phyloP scores from a whole-genome alignment of 2,329 filamentous ascomycete species.

The Aspergillus nomiae region DNA sequence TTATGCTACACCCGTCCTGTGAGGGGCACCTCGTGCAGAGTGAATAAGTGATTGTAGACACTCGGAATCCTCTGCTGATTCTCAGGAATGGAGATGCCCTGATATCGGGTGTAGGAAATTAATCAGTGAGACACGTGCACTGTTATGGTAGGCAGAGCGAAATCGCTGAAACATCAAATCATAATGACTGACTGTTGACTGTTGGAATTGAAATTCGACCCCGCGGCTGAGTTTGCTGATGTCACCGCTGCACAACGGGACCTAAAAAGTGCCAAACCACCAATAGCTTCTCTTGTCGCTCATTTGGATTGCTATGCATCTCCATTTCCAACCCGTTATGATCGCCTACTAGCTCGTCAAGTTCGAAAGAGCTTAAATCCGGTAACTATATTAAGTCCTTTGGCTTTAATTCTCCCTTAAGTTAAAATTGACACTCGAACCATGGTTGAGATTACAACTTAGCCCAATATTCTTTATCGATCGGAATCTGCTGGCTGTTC shows the following conservation, averaged over 20 bases:
- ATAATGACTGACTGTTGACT: not conserved
- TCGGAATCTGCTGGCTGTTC: not conserved
- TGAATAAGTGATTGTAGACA: not conserved
- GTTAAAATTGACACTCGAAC: not conserved
- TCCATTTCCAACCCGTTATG: not conserved
- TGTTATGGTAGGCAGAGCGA: not conserved
- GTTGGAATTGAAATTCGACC: slow-evolving; percentile 15
- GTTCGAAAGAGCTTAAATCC: not conserved
- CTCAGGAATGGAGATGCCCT: not conserved
- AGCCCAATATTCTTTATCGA: not conserved
- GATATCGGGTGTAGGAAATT: not conserved
- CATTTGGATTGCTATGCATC: not conserved
- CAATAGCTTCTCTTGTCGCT: not conserved
- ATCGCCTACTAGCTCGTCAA: not conserved
- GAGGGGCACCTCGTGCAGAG: not conserved
- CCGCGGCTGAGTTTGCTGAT: slow-evolving; percentile 32
- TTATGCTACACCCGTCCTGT: slow-evolving; percentile 1
- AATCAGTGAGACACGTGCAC: slow-evolving; percentile 1
- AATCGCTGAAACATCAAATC: not conserved
- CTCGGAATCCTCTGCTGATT: not conserved
- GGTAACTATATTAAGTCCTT: not conserved
- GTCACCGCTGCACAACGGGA: slow-evolving; percentile 48
- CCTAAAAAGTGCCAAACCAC: slow-evolving; percentile 22
- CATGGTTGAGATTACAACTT: not conserved
- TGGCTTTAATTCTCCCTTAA: not conserved